Base-by-base conservation (phyloP, 2,329 filamentous ascomycete species). In the Stemphylium beticola region DNA sequence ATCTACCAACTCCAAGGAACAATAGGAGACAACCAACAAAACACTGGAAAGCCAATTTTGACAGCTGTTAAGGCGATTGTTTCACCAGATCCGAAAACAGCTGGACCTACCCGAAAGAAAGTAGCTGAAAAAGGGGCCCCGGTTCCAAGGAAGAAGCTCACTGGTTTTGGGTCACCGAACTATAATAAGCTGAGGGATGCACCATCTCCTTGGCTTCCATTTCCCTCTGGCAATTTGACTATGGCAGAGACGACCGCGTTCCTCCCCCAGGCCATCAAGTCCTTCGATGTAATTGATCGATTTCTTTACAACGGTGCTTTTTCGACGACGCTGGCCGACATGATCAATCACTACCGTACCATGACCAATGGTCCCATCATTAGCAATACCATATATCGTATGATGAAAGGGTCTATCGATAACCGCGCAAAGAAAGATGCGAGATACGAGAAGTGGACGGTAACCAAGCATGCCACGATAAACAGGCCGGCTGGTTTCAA, bases 191-290 rank as follows among this genome's bases (percentile, higher is more conserved):
- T 66, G 3, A 34, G 31, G 22, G 57, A 60, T 14, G 60, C 66
- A 1, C 68, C 66, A 3, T 52, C 53, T 12, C n/a, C 50, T 2
- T 57, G 55, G 15, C 49, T 67, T 1, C 41, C 36, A 4, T 66
- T 71, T 40, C 68, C 64, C 1, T 15, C 31, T 4, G 61, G 49
- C n/a, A 70, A 72, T 37, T 43, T 71, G 8, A 69, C 67, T 1
- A 53, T 66, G 2, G 60, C 62, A 12, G 69, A 73, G 32, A 47
- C 69, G 4, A 38, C 63, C 8, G 56, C 62, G 2, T 71, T 72
- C 42, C 17, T 71, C 4, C 67, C 69, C 1, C 51, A 65, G 2
- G 61, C 57, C 2, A 54, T 71, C 31, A 65, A 67, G 11, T 64
- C 57, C 7, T 58, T 53, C 51, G 61, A 69, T 18, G 45, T 71